Evolutionary conservation across 2,329 filamentous ascomycete species (phyloP).

Genomic region (Pestalotiopsis sp.): DNA sequence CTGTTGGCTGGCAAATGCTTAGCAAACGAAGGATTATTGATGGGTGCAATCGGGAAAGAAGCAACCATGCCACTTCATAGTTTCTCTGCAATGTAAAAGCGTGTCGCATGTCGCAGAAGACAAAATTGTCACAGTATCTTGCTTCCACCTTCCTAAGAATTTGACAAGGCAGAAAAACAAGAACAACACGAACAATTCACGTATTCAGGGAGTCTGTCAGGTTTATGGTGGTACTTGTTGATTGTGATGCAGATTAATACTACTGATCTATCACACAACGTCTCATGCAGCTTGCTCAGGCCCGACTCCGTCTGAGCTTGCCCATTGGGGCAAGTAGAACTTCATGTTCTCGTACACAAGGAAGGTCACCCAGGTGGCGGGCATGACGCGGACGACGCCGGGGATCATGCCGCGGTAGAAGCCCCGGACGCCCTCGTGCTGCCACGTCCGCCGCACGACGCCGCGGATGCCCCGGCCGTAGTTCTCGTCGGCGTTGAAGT

Average conservation of each 20-base stretch:
- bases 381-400: slow-evolving; percentile 87
- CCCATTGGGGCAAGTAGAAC: slow-evolving; percentile 62
- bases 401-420: slow-evolving; percentile 93
- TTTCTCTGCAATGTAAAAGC: no score
- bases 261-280: background rate
- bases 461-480: slow-evolving; percentile 75
- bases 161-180: background rate
- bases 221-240: background rate
- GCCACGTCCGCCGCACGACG: slow-evolving; percentile 75
- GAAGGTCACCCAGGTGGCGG: slow-evolving; percentile 95
- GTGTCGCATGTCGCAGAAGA: no score
- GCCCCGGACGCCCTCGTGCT: slow-evolving; percentile 75
- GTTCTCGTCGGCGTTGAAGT: slow-evolving; percentile 75
- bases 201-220: background rate
- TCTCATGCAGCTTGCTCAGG: background rate
- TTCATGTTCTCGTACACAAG: slow-evolving; percentile 95
- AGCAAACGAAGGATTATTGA: no score
- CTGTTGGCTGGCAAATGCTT: no score
- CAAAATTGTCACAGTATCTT: no score
- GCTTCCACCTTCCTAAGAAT: no score
- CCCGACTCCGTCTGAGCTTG: slow-evolving; percentile 15
- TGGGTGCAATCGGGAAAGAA: no score
- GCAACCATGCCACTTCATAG: no score
- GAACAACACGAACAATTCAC: background rate
- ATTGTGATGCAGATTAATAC: background rate